Percentiles rank a stretch among this genome's conserved stretches.
phyloP scores from a whole-genome alignment of 2,329 filamentous ascomycete genomes.

The Stemphylium vesicarium region DNA sequence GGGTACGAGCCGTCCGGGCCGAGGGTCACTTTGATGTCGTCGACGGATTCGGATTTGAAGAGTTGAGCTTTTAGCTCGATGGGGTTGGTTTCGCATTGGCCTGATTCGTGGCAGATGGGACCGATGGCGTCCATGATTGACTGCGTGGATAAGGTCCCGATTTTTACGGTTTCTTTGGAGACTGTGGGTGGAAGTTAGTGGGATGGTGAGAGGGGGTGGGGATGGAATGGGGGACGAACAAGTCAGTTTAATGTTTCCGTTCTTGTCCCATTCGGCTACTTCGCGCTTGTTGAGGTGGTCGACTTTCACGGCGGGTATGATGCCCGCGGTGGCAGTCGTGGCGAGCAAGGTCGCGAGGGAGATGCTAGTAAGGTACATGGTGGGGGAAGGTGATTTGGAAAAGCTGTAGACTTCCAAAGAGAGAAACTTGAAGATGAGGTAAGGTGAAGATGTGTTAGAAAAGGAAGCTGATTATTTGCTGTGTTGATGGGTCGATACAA shows the following conservation, averaged over 20 bases:
- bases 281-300: constrained; percentile 9
- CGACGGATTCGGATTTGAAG: not conserved
- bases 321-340: constrained; percentile 8
- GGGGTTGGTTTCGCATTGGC: constrained; percentile 25
- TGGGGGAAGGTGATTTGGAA: not conserved
- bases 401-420: not conserved
- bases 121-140: constrained; percentile 16
- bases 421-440: not conserved
- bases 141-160: constrained; percentile 18
- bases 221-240: constrained; percentile 3
- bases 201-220: not conserved
- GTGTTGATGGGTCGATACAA: not conserved
- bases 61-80: constrained; percentile 8
- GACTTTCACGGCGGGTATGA: constrained; percentile 7
- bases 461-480: not conserved
- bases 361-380: constrained; percentile 10
- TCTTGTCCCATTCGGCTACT: constrained; percentile 11
- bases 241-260: constrained; percentile 19
- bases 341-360: constrained; percentile 11
- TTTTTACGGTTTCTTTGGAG: constrained; percentile 30
- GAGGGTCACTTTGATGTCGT: constrained; percentile 14
- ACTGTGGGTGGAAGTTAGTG: constrained; percentile 22
- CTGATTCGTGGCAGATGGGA: constrained; percentile 20
- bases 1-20: constrained; percentile 18
- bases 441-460: not conserved